These are phyloP conservation scores for Castanopsis chinensis DNA, from an alignment of 306 rosid species.

Conservation along the genomic window DNA sequence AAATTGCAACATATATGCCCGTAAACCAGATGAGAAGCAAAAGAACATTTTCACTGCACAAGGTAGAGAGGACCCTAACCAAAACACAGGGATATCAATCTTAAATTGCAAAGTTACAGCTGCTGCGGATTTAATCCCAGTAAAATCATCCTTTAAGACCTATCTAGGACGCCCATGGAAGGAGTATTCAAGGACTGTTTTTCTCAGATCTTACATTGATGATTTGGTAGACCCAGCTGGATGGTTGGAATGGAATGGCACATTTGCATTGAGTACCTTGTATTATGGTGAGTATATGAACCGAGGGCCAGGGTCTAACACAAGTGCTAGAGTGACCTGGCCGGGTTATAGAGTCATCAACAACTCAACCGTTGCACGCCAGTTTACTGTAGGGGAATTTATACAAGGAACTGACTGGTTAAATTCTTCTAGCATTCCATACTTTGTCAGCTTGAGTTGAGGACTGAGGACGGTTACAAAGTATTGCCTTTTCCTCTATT, in stretches of 20 bases:
- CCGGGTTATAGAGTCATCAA: slow-evolving; percentile 74
- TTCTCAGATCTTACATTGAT: slow-evolving; percentile 44
- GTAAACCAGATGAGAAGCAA: slow-evolving; percentile 58
- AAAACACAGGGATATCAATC: slow-evolving; percentile 77
- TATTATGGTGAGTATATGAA: slow-evolving; percentile 79
- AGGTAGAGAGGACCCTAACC: slow-evolving; percentile 81
- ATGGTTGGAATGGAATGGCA: slow-evolving; percentile 82
- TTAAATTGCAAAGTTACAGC: slow-evolving; percentile 63
- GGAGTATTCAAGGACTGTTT: slow-evolving; percentile 65
- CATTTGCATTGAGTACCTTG: slow-evolving; percentile 63
- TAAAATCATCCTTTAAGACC: slow-evolving; percentile 37
- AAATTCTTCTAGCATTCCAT: slow-evolving; percentile 52
- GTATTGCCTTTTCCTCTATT: neutral
- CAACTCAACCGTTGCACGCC: slow-evolving; percentile 52
- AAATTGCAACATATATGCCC: slow-evolving; percentile 76
- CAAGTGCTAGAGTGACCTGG: slow-evolving; percentile 64
- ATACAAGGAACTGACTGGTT: slow-evolving; percentile 70
- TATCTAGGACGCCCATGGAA: slow-evolving; percentile 93
- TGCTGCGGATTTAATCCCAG: slow-evolving; percentile 57
- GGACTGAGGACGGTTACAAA: neutral
- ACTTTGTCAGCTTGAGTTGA: slow-evolving; percentile 43
- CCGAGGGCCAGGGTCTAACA: slow-evolving; percentile 65
- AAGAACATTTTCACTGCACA: slow-evolving; percentile 83
- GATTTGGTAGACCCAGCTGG: slow-evolving; percentile 60
- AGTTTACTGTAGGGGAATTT: slow-evolving; percentile 54